A percentile compares a stretch with the other conserved stretches of the same genome.
These are phyloP conservation scores for Taphrina populina DNA, from an alignment of 1,139 yeast genomes.

Conservation along the genomic window DNA sequence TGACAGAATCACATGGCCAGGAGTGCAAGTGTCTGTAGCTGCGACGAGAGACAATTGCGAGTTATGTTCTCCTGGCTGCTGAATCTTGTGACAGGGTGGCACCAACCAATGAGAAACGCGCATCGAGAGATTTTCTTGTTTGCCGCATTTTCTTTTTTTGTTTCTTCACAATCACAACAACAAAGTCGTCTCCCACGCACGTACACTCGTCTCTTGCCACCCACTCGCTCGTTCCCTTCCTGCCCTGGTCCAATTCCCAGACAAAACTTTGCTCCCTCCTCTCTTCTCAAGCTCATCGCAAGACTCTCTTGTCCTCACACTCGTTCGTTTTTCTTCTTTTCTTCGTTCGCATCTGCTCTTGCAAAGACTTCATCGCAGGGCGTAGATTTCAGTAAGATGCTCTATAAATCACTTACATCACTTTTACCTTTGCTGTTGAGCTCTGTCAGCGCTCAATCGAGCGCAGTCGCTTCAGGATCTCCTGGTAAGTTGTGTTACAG, in stretches of 20 bases:
- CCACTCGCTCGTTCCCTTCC: not conserved
- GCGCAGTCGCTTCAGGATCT: constrained; percentile 11
- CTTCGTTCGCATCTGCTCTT: not conserved
- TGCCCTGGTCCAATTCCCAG: too few relatives aligned
- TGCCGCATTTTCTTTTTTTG: not conserved
- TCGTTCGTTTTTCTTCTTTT: not conserved
- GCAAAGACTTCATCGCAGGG: not conserved
- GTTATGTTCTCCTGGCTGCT: too few relatives aligned
- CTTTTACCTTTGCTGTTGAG: constrained; percentile 1
- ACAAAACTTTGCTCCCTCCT: too few relatives aligned
- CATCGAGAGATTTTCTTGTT: too few relatives aligned
- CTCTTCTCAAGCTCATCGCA: not conserved
- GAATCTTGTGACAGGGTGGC: too few relatives aligned
- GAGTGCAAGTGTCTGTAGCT: too few relatives aligned
- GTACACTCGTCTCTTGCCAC: not conserved
- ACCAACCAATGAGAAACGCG: too few relatives aligned
- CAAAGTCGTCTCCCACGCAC: too few relatives aligned
- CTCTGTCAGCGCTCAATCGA: constrained; percentile 7
- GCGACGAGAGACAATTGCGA: too few relatives aligned
- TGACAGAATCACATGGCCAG: too few relatives aligned
- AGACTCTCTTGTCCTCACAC: constrained; percentile 1
- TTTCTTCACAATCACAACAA: not conserved
- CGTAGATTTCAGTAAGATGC: not conserved
- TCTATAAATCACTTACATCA: not conserved
- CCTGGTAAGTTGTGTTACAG: not conserved